Percentiles rank a stretch among this genome's conserved stretches.
Evolutionary conservation across 2,329 filamentous ascomycete genomes (phyloP).

Genomic region (Diaporthe ilicicola): DNA sequence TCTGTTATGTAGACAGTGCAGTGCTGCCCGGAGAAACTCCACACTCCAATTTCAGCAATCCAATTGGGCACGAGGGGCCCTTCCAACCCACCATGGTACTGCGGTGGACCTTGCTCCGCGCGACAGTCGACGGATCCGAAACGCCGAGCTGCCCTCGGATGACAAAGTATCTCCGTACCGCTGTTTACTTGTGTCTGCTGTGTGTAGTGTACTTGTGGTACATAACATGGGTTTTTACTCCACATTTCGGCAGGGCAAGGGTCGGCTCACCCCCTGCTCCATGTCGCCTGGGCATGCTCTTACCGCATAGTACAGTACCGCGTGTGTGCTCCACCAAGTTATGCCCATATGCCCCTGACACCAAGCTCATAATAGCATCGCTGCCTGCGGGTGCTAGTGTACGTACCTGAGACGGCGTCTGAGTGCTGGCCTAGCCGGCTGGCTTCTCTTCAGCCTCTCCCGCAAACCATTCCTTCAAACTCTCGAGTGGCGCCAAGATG

Average conservation of each 20-base stretch:
- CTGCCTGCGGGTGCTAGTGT: background rate
- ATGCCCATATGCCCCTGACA: slow-evolving; percentile 19
- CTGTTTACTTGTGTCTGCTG: too few relatives aligned
- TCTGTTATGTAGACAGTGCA: too few relatives aligned
- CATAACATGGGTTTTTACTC: too few relatives aligned
- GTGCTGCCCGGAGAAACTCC: background rate
- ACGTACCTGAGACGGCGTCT: background rate
- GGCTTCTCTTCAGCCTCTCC: slow-evolving; percentile 16
- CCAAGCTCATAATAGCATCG: slow-evolving; percentile 9
- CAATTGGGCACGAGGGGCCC: background rate
- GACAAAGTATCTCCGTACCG: too few relatives aligned
- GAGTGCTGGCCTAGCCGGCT: background rate
- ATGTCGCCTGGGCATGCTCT: background rate
- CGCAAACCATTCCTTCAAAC: background rate
- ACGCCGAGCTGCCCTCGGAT: slow-evolving; percentile 2
- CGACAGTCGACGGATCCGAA: slow-evolving; percentile 13
- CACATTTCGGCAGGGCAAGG: too few relatives aligned
- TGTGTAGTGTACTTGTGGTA: background rate
- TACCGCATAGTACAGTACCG: background rate
- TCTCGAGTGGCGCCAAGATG: background rate
- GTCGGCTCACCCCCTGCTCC: too few relatives aligned
- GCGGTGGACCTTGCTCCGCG: slow-evolving; percentile 27
- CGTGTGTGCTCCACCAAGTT: too few relatives aligned
- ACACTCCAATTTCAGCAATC: background rate
- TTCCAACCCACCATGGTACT: background rate